A percentile compares a stretch with the other conserved stretches of the same genome.
phyloP scores from a whole-genome alignment of 2,329 filamentous ascomycete species.

The Hypoxylon sp. region DNA sequence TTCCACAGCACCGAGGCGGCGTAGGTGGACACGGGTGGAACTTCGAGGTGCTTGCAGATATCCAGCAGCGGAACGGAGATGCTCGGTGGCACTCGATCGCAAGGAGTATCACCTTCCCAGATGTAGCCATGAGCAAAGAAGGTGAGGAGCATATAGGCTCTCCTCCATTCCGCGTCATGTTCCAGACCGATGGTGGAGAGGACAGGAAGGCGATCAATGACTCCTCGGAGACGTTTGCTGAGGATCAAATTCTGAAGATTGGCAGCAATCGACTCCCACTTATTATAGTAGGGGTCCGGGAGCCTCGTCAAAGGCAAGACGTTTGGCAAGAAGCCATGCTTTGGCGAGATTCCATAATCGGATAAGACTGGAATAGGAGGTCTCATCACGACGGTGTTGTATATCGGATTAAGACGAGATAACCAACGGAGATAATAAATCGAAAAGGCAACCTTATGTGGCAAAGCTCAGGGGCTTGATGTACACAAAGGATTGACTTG shows the following conservation, averaged over 20 bases:
- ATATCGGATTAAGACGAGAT: constrained; percentile 17
- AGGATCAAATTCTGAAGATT: constrained; percentile 91
- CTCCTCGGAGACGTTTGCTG: constrained; percentile 83
- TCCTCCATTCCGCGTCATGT: constrained; percentile 90
- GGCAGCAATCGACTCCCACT: constrained; percentile 89
- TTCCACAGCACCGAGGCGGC: constrained; percentile 96
- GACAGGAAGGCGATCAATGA: constrained; percentile 85
- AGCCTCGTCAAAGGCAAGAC: constrained; percentile 84
- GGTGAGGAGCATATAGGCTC: constrained; percentile 89
- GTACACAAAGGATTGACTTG: constrained; percentile 8
- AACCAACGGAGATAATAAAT: not conserved
- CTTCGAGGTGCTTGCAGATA: constrained; percentile 82
- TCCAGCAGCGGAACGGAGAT: constrained; percentile 87
- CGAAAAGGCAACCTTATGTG: constrained; percentile 21
- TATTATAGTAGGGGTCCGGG: constrained; percentile 91
- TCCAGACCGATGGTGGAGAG: constrained; percentile 86
- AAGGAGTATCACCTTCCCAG: constrained; percentile 90
- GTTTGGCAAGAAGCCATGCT: constrained; percentile 89
- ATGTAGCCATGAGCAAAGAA: constrained; percentile 97
- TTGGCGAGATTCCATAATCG: constrained; percentile 84
- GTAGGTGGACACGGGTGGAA: constrained; percentile 95
- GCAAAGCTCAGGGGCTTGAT: constrained; percentile 1
- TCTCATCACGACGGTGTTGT: constrained; percentile 62
- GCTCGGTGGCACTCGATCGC: constrained; percentile 82
- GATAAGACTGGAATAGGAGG: constrained; percentile 73